Evolutionary conservation across 345 rosid species (phyloP).

Genomic region (Acer campestre): DNA sequence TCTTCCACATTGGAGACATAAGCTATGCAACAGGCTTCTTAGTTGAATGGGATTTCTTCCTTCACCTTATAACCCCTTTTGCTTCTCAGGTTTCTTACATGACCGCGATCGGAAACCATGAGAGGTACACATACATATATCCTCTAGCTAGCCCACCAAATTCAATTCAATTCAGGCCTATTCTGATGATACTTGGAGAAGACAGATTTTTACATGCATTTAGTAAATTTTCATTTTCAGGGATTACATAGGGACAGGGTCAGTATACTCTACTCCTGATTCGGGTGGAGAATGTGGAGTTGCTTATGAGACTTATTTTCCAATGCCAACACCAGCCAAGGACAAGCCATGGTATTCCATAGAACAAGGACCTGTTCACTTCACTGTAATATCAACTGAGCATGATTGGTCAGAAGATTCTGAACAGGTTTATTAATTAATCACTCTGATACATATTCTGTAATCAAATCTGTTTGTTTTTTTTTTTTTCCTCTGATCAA

Average conservation of each 20-base stretch:
- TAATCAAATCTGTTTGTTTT: too few species aligned
- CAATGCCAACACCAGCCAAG: conserved; percentile 58
- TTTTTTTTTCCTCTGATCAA: too few species aligned
- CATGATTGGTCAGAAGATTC: conserved; percentile 50
- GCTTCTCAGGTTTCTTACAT: conserved; percentile 66
- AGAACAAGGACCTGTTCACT: conserved; percentile 57
- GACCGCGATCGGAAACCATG: conserved; percentile 79
- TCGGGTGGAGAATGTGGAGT: conserved; percentile 82
- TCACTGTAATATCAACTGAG: conserved; percentile 64
- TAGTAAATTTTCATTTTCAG: conserved; percentile 18
- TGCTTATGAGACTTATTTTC: conserved; percentile 72
- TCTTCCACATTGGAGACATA: conserved; percentile 77
- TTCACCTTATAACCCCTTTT: conserved; percentile 50
- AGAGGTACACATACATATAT: conserved; percentile 39
- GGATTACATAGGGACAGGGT: conserved; percentile 54
- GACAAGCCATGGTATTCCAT: conserved; percentile 79
- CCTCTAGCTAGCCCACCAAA: too few species aligned
- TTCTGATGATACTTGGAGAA: too few species aligned
- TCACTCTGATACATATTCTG: background rate
- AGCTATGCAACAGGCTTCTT: conserved; percentile 77
- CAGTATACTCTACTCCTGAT: conserved; percentile 42
- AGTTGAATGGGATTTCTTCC: conserved; percentile 78
- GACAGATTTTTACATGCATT: too few species aligned
- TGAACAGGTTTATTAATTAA: conserved; percentile 45
- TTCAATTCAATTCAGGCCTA: too few species aligned